Evolutionary conservation across 1,284 basidiomycete genomes (phyloP), one percentile per base, ranked within the genome.

Genomic region (Trichosporon sp.): DNA sequence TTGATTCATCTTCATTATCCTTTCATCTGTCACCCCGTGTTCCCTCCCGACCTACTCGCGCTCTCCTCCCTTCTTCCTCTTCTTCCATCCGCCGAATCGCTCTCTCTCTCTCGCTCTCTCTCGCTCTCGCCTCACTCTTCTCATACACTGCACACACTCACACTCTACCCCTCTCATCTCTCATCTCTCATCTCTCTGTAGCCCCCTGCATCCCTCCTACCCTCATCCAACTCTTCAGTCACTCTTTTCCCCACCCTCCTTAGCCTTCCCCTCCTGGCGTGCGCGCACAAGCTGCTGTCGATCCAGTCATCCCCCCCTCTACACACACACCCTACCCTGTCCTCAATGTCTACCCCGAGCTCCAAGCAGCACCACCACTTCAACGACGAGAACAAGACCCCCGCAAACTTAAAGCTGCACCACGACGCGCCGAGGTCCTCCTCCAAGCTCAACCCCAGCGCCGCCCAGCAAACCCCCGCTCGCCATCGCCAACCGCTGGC

Each of bases 331-430:
- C 25, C 32, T 27, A 65, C 64, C 25, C 18, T 12, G 27, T 31
- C 31, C 21, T 32, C 42, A 53, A 47, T 60, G 56, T 60, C 56
- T 15, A 60, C 56, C 56, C 56, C 56, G 27, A 31, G 18, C 56
- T 60, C 56, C 27, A 60, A 60, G 23, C 69, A 65, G 47, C 47
- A 51, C 21, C 69, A 65, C 56, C 27, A 31, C 27, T 60, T 60
- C 62, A 73, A 71, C 70, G 72, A 73, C 72, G 72, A 73, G 68
- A 73, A 73, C 72, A 53, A 56, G 21, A 66, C 64, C 34, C 72
- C 69, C n/a, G 62, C 67, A 12, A 62, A 70, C 47, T 23, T 18
- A 47, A 44, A 67, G 29, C 58, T 35, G 25, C 62, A 63, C 67
- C 65, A 51, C 23, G 65, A 70, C 65, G 42, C 67, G 56, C 47